Evolutionary conservation across 2,329 filamentous ascomycete genomes (phyloP), one percentile per base, ranked within the genome.

Genomic region (Monilinia polystroma): DNA sequence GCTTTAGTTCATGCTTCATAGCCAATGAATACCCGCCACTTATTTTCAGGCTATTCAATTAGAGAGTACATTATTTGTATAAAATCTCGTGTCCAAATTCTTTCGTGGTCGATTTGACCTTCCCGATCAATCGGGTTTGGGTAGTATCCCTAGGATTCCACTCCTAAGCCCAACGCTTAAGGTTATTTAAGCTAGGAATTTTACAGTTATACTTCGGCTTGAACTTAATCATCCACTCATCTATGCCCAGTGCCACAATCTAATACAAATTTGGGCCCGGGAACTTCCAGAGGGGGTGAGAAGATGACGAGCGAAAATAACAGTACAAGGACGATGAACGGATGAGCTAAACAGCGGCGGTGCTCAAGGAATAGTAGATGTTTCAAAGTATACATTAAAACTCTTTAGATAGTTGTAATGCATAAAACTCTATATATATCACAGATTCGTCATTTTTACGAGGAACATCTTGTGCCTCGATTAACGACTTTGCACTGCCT

Each of bases 231-330:
- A 29, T 59, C 58, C 58, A 59, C 47, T 66, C 43, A 47, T 66
- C 45, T 66, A 66, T 66, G 23, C 23, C 23, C 63, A 60, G 63
- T 55, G 63, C 63, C 63, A 60, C 32, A 43, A 23, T 35, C 12
- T 8, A 35, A 60, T 20, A 18, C 32, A 43, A 45, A 35, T 45
- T 45, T 53, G 63, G 35, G 35, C 53, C 35, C 12, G 49, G 23
- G 35, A 45, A 35, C 55, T 43, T 60, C 45, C n/a, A 53, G 12
- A 66, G 18, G 55, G 32, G 47, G 41, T 29, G 54, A 60, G 54
- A 66, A 53, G 63, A 66, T 66, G 63, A 66, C 63, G 47, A 60
- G 43, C 47, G 55, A 53, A 66, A 60, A 53, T 53, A 66, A 60
- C 35, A 53, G 29, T 45, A 35, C n/a, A 38, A 59, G 43, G 52